Evolutionary conservation across 2,329 filamentous ascomycete genomes (phyloP), one percentile per base, ranked within the genome.

Genomic region (Hypoxylon sp.): DNA sequence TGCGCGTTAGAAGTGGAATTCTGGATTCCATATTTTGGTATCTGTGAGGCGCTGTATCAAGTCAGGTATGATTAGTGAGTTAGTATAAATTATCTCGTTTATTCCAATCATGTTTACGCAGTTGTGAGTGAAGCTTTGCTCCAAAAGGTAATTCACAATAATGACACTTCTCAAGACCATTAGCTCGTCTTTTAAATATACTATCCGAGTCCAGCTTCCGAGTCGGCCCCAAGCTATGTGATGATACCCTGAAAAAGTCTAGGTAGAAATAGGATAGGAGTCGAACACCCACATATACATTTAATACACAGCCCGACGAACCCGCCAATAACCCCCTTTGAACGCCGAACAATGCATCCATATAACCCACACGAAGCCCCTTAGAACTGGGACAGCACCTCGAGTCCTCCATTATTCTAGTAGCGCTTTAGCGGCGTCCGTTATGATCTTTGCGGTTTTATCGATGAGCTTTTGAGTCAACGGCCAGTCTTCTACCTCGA

Each of bases 401-500:
- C 21, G 54, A 56, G 41, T 34, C 12, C 2, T 48, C 37, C 45
- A 41, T 58, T 68, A 65, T 53, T 70, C 53, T 43, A 75, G 29
- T 19, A 76, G 65, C 14, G 51, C 47, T 25, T 34, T 65, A 1
- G 71, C 74, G 9, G 74, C 74, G 4, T 69, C 57, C 9, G 51
- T 65, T 43, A 97, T 80, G 48, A 93, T 88, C 9, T 80, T 81
- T 1, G 93, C 91, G 23, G 92, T 90, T 78, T 90, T 93, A 70
- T 90, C 83, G 29, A 96, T 85, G 75, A 91, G 87, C 57, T 82
- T 79, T 74, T 91, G 88, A 2, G 91, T 91, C 11, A 87, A 78
- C 1, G 80, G 82, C 91, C 91, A 94, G 72, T 97, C 87, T 25
- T 87, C 86, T 3, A 83, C 85, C 67, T 91, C 87, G 41, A 97